These are phyloP conservation scores for Nyctanthes arbortristis DNA, from an alignment of 257 asterid species.

Conservation along the genomic window DNA sequence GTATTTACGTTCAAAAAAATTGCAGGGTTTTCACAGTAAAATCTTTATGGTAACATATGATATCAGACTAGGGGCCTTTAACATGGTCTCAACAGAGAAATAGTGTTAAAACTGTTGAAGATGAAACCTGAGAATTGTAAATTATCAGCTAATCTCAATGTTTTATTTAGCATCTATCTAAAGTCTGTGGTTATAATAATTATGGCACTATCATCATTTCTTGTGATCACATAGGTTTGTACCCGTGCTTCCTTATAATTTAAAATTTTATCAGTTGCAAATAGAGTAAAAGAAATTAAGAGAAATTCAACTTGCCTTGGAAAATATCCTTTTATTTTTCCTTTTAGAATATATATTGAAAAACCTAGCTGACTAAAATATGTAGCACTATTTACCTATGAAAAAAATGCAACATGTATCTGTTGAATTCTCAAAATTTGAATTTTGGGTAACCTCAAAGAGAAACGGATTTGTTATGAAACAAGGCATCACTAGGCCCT, in stretches of 20 bases:
- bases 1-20: conserved; percentile 24
- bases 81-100: not conserved
- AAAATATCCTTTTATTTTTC: not conserved
- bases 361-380: too few species aligned
- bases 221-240: not conserved
- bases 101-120: not conserved
- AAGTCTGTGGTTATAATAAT: not conserved
- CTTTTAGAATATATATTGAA: too few species aligned
- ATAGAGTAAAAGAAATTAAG: not conserved
- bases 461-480: too few species aligned
- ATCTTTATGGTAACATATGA: not conserved
- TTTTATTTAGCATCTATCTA: not conserved
- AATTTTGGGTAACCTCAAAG: too few species aligned
- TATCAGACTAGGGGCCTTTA: not conserved
- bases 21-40: not conserved
- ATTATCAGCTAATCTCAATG: not conserved
- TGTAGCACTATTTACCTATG: too few species aligned
- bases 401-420: too few species aligned
- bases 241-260: not conserved
- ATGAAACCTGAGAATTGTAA: not conserved
- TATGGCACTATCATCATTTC: not conserved
- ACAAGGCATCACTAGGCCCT: too few species aligned
- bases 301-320: not conserved
- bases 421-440: too few species aligned
- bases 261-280: not conserved